Evolutionary conservation across 1,284 basidiomycete genomes (phyloP).

Genomic region (Violaceomyces palustris): DNA sequence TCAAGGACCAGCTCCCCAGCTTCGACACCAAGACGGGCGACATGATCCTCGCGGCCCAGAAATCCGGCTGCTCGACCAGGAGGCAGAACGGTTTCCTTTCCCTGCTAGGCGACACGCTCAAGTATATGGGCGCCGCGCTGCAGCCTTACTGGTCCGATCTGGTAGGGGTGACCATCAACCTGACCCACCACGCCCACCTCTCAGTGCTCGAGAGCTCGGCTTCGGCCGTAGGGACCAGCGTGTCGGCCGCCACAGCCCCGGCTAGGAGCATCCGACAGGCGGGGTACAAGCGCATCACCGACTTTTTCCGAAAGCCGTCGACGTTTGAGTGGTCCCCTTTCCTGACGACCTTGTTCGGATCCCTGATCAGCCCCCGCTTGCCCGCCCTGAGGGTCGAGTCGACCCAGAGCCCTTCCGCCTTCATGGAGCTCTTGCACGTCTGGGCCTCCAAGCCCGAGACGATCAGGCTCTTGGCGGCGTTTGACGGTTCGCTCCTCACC

Average conservation of each 20-base stretch:
- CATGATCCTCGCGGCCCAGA: too few relatives aligned
- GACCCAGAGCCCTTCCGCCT: slow-evolving; percentile 82
- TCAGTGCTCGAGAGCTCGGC: slow-evolving; percentile 13
- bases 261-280: slow-evolving; percentile 65
- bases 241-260: neutral
- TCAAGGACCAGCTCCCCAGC: slow-evolving; percentile 55
- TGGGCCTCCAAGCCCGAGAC: slow-evolving; percentile 68
- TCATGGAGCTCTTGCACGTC: slow-evolving; percentile 77
- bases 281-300: slow-evolving; percentile 77
- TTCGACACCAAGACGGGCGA: slow-evolving; percentile 17
- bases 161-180: slow-evolving; percentile 32
- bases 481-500: slow-evolving; percentile 67
- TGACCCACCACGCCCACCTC: slow-evolving; percentile 36
- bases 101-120: slow-evolving; percentile 46
- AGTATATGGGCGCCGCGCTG: slow-evolving; percentile 37
- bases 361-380: slow-evolving; percentile 78
- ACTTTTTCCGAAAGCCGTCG: slow-evolving; percentile 67
- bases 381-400: slow-evolving; percentile 74
- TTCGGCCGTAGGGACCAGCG: slow-evolving; percentile 2
- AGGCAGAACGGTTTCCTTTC: slow-evolving; percentile 54
- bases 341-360: slow-evolving; percentile 64
- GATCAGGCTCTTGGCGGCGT: slow-evolving; percentile 64
- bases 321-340: slow-evolving; percentile 72
- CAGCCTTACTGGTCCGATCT: slow-evolving; percentile 35
- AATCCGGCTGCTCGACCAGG: slow-evolving; percentile 18